Evolutionary conservation across 73 alveolate species (phyloP), one percentile per base, ranked within the genome.

Genomic region (Paramecium biaurelia): DNA sequence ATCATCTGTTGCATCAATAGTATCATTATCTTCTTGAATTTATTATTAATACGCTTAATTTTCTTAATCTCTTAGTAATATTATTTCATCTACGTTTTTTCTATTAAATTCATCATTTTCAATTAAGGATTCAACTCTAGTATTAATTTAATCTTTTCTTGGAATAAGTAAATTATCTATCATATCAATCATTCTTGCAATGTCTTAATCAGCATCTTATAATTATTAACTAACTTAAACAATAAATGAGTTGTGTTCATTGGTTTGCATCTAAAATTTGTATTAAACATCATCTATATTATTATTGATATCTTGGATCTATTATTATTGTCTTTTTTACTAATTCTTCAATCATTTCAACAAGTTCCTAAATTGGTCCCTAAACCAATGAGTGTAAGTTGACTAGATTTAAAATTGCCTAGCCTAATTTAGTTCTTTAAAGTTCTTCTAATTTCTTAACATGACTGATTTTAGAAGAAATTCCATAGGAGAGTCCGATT

Each of bases 201-300:
- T 79, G 12, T 79, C 90, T 47, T 42, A 45, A 30, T 79, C 90
- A 24, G 90, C 90, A 79, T 79, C 90, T 79, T 47, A 12, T 41
- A 79, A 24, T 43, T 47, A 10, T 47, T 79, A 79, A 14, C 37
- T 63, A 41, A 43, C 47, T 24, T 20, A 8, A 79, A 9, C 24
- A 15, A 79, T 63, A 79, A n/a, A 79, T 20, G 47, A 42, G 47
- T 79, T 79, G 43, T 79, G 90, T n/a, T 79, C 90, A 24, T 79
- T 79, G 20, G 90, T 79, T 45, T 76, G 70, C 45, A 24, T 18
- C 14, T 0, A 45, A 34, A 42, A 79, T 23, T 20, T 21, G 32
- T 24, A 79, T 4, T 79, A 58, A 18, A 42, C 23, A 21, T 79
- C 90, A 2, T 79, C 90, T 15, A 79, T 30, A 24, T 41, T 43